Percentiles rank a stretch among this genome's conserved stretches.
Conservation (phyloP, 305 asterid genomes). For the Fraxinus angustifolia region DNA sequence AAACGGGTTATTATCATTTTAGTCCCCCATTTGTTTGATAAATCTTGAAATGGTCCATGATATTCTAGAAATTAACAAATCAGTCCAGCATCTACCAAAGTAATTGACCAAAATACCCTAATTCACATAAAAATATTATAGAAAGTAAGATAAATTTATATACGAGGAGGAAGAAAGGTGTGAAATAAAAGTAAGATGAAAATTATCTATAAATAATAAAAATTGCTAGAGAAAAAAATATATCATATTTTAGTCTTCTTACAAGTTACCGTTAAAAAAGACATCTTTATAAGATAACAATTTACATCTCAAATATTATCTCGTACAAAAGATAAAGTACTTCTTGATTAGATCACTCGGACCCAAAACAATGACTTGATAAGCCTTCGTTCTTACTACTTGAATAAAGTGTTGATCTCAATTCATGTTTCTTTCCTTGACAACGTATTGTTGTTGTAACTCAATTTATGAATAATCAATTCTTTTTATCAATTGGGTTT, state of each 20-base stretch:
- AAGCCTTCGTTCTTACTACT: neutral
- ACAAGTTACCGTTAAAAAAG: no score
- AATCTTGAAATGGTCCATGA: neutral
- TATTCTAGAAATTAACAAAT: neutral
- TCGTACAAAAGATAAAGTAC: no score
- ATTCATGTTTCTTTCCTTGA: no score
- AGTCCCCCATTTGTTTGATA: neutral
- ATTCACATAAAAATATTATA: neutral
- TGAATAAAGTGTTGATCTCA: neutral
- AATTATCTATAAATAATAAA: neutral
- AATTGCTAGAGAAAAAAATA: neutral
- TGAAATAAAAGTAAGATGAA: neutral
- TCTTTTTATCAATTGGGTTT: neutral
- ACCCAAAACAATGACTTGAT: neutral
- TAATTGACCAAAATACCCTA: no score
- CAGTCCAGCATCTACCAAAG: neutral
- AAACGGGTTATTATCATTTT: neutral
- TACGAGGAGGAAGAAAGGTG: neutral
- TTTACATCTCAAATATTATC: neutral
- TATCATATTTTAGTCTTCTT: neutral
- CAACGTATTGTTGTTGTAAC: neutral
- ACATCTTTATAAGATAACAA: neutral
- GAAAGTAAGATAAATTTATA: neutral
- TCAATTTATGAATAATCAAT: neutral
- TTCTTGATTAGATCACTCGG: no score